Base-by-base conservation (phyloP, 371 early-diverging fungal species). In the Batrachochytrium dendrobatidis region DNA sequence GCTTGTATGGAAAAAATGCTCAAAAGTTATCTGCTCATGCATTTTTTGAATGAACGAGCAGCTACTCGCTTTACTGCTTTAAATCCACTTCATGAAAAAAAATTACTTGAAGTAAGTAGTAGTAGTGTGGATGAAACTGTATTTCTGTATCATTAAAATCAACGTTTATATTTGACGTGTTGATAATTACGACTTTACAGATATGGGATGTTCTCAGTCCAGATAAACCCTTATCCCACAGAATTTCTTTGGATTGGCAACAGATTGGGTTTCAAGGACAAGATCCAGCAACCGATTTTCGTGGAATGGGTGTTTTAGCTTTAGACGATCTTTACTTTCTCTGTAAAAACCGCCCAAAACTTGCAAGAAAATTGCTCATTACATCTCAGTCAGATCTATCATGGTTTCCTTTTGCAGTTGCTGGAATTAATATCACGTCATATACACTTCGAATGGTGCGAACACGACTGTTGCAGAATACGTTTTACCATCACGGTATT, bases 211-310 rank as follows among this genome's bases (percentile, higher is more conserved):
- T 73, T 6, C 68, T 88, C 52, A 82, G 78, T 74, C 89, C 88
- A 0, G 65, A 78, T 39, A 78, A 80, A 28, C 61, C 73, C 45
- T 65, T 88, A 18, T 59, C 63, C 8, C 56, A 61, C 15, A 64
- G 89, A 20, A 58, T 80, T 20, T 73, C 83, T 5, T 70, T 71
- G 56, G 86, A 88, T 63, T 90, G 90, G 90, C 66, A 71, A 45
- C 77, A 76, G 75, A 78, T 89, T 65, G 87, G 75, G 86, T 92
- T 92, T 61, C 92, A 92, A 61, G 90, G 90, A 34, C 72, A 69
- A 22, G 89, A 90, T 66, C 92, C 90, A 1, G 86, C 92, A 8
- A 89, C 90, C 0, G 92, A 92, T 73, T 92, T 92, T 59, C 77
- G 92, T 30, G 88, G 89, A 26, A 89, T 92, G 90, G 92, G 85